These are phyloP conservation scores for Talaromyces adpressus DNA, from an alignment of 495 filamentous ascomycete species.

Conservation along the genomic window DNA sequence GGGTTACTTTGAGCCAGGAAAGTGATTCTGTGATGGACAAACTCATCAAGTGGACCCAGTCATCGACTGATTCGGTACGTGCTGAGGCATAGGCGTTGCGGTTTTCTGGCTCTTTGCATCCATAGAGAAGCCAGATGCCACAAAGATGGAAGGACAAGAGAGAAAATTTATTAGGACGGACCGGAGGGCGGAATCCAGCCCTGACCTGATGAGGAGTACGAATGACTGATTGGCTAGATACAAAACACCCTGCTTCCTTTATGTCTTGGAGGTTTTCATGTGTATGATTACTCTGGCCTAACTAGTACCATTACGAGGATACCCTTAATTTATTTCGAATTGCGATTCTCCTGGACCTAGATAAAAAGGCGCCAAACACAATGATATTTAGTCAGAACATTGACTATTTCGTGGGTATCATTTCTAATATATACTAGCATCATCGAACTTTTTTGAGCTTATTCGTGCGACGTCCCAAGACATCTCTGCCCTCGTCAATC, in stretches of 20 bases:
- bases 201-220: not conserved
- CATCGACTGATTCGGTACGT: conserved; percentile 1
- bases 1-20: not conserved
- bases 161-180: not conserved
- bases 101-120: not conserved
- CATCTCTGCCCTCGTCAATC: conserved; percentile 87
- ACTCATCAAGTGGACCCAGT: conserved; percentile 5
- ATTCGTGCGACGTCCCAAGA: conserved; percentile 44
- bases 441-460: conserved; percentile 41
- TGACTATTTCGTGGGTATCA: not conserved
- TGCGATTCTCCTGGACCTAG: not conserved
- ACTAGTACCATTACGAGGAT: not conserved
- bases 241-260: not conserved
- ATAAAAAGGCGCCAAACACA: conserved; percentile 14
- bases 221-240: not conserved
- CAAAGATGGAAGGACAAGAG: not conserved
- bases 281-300: not conserved
- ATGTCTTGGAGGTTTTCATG: not conserved
- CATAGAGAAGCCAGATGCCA: not conserved
- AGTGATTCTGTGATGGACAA: conserved; percentile 7
- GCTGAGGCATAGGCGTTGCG: not conserved
- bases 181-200: not conserved
- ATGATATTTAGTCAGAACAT: not conserved
- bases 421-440: conserved; percentile 7
- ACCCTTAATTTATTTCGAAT: not conserved